phyloP scores from a whole-genome alignment of 1,284 basidiomycete species.

The Tausonia pullulans region DNA sequence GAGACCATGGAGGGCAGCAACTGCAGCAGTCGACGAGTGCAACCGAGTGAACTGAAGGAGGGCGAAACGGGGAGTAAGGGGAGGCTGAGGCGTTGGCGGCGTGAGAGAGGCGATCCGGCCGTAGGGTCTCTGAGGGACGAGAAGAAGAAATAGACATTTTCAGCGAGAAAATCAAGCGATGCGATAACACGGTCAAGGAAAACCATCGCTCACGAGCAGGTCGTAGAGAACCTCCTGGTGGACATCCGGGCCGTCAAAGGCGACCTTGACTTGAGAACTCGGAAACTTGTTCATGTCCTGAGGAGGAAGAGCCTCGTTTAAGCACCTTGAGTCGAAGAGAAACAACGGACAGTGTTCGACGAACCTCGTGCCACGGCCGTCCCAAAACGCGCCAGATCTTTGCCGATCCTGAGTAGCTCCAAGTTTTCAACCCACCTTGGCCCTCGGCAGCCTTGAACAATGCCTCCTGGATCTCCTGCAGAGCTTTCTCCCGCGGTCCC shows the following conservation, averaged over 20 bases:
- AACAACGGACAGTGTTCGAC: constrained; percentile 19
- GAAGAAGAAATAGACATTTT: background rate
- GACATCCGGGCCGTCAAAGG: constrained; percentile 76
- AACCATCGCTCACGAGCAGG: constrained; percentile 37
- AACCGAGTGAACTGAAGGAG: constrained; percentile 48
- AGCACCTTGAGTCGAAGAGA: background rate
- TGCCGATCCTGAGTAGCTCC: constrained; percentile 42
- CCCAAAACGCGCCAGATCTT: constrained; percentile 70
- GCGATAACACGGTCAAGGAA: constrained; percentile 1
- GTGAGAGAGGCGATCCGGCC: constrained; percentile 42
- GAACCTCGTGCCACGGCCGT: constrained; percentile 69
- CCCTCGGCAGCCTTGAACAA: constrained; percentile 14
- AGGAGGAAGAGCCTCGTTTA: background rate
- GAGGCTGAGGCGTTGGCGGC: constrained; percentile 46
- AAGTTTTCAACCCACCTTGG: constrained; percentile 13
- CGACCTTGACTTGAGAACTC: constrained; percentile 56
- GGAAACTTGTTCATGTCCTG: constrained; percentile 78
- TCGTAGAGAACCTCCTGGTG: constrained; percentile 63
- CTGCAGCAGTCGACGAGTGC: constrained; percentile 65
- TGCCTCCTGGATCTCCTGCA: constrained; percentile 43
- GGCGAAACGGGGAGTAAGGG: constrained; percentile 7
- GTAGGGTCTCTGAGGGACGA: constrained; percentile 1
- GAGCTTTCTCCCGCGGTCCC: constrained; percentile 34
- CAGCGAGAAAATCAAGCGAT: constrained; percentile 6
- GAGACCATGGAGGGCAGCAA: constrained; percentile 54